Conservation (phyloP, 345 rosid genomes). For the Carallia pectinifolia region DNA sequence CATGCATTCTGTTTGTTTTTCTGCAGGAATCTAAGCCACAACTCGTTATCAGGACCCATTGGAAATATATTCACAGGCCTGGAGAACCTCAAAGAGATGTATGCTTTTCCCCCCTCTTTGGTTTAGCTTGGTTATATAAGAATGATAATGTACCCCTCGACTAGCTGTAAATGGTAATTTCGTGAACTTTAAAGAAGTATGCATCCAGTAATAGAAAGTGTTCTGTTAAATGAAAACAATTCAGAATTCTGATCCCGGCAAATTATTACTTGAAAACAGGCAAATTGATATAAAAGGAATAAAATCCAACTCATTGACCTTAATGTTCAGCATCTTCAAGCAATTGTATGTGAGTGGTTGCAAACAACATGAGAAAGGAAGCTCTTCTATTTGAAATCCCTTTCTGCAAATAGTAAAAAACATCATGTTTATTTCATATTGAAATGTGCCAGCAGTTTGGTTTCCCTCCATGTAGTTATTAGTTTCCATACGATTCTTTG, state of each 20-base stretch:
- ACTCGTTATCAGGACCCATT: conserved; percentile 68
- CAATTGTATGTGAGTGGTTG: not conserved
- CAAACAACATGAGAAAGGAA: no score
- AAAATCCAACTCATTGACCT: not conserved
- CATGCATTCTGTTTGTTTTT: conserved; percentile 1
- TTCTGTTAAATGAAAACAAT: conserved; percentile 1
- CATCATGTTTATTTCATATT: not conserved
- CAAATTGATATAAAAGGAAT: not conserved
- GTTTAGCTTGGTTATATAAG: not conserved
- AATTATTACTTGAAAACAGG: not conserved
- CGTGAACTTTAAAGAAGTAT: not conserved
- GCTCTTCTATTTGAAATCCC: not conserved
- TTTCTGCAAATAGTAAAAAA: not conserved
- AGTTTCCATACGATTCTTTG: not conserved
- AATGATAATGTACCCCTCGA: not conserved
- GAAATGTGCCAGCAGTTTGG: not conserved
- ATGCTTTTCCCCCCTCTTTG: conserved; percentile 25
- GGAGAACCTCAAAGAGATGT: conserved; percentile 69
- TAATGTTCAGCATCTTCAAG: not conserved
- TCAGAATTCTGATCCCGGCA: conserved; percentile 9
- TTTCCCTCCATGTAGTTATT: not conserved
- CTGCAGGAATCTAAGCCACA: conserved; percentile 87
- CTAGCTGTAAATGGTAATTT: not conserved
- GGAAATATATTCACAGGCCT: conserved; percentile 78
- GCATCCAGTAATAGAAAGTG: not conserved